These are phyloP conservation scores for Phragmites australis DNA, from an alignment of 176 grass and related monocot species.

Conservation along the genomic window DNA sequence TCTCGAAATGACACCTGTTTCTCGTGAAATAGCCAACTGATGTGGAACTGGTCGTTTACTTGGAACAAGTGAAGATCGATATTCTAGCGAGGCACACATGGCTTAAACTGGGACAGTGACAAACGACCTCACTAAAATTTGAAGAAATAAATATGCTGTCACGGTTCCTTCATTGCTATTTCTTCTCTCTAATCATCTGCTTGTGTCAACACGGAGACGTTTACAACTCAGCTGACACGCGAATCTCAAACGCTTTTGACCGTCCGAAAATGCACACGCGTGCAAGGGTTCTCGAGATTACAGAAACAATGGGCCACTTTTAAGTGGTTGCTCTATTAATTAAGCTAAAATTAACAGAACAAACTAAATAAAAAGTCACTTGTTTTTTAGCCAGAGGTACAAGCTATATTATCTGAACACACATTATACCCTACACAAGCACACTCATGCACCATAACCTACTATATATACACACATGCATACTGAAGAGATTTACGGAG, in stretches of 20 bases:
- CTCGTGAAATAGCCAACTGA: neutral
- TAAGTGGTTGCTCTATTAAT: neutral
- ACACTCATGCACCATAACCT: too few species aligned
- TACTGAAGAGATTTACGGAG: too few species aligned
- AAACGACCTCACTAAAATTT: neutral
- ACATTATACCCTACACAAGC: too few species aligned
- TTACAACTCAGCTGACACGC: neutral
- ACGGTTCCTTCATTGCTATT: neutral
- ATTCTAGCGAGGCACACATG: neutral
- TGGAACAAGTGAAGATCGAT: neutral
- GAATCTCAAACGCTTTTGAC: constrained; percentile 28
- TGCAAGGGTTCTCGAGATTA: neutral
- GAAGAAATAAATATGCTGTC: neutral
- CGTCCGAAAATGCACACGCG: neutral
- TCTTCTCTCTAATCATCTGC: neutral
- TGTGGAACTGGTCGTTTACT: neutral
- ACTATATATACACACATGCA: too few species aligned
- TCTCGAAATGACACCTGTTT: neutral
- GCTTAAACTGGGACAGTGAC: neutral
- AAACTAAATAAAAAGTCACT: neutral
- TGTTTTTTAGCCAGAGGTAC: too few species aligned
- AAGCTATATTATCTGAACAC: too few species aligned
- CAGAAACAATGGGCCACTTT: neutral
- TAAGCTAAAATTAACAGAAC: too few species aligned
- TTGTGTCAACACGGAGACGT: neutral